Evolutionary conservation across 306 rosid species (phyloP), one percentile per base, ranked within the genome.

Genomic region (Gastrolobium bilobum): DNA sequence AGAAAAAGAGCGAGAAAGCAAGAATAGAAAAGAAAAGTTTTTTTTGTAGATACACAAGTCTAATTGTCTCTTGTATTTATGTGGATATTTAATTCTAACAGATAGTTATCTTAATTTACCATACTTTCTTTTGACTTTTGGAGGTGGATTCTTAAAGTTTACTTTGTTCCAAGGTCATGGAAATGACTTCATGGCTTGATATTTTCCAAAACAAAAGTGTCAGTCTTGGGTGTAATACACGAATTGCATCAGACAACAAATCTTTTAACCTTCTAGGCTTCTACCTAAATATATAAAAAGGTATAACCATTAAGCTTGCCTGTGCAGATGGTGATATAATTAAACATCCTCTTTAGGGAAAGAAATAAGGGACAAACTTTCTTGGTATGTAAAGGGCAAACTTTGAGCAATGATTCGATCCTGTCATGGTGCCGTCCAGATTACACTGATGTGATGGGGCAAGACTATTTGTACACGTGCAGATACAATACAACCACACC

Each of bases 351-450:
- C 71, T 68, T 68, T 37, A 46, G 14, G 76, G 68, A 30, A 62
- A 68, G 72, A 71, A 61, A 60, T 47, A 20, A 14, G 50, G 40
- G 68, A 48, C 34, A 60, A 50, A 70, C 76, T 71, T 66, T 80
- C 65, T 53, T 31, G 67, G 67, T 4, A 37, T 34, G 67, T 73
- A 61, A 58, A 20, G 56, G 67, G 40, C 7, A 63, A 39, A 29
- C 15, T 44, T 62, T 53, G 37, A 61, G 67, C 61, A 63, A 14
- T 63, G 71, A 75, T 74, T 26, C 10, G 38, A 74, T 51, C 60
- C 52, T 68, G 29, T 31, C 52, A 67, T 62, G 47, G 84, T 81
- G 89, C 73, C 59, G 48, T 82, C 77, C 56, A 58, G 73, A 34
- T 51, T 26, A 56, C 39, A 29, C 2, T 61, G 84, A 86, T 83